A percentile compares a stretch with the other conserved stretches of the same genome.
These are phyloP conservation scores for Lenzites betulinus DNA, from an alignment of 768 basidiomycete genomes.

Conservation along the genomic window DNA sequence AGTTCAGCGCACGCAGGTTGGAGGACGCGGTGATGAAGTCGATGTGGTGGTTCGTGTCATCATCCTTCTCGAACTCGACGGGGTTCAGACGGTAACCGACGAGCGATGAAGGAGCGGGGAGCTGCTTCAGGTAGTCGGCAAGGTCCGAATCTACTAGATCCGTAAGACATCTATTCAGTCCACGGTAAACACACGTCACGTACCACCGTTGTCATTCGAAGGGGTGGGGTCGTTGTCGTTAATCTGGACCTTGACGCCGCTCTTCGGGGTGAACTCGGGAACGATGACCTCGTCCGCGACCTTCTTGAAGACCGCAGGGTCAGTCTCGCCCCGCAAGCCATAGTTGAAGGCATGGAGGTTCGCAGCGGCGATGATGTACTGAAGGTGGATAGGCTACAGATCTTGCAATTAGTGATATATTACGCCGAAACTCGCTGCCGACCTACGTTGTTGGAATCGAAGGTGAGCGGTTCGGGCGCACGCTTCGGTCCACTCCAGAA, in stretches of 20 bases:
- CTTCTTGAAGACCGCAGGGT: constrained; percentile 79
- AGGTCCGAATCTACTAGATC: constrained; percentile 38
- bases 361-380: constrained; percentile 89
- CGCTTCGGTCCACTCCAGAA: constrained; percentile 99
- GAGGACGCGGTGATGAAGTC: constrained; percentile 98
- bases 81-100: constrained; percentile 95
- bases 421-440: neutral
- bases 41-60: constrained; percentile 97
- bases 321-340: constrained; percentile 87
- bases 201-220: constrained; percentile 41
- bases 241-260: constrained; percentile 90
- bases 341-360: constrained; percentile 99
- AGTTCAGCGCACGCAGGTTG: constrained; percentile 95
- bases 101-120: constrained; percentile 88
- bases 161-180: neutral
- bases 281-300: constrained; percentile 81
- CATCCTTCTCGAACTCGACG: constrained; percentile 99
- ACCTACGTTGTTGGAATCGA: constrained; percentile 85
- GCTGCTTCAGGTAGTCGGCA: constrained; percentile 58
- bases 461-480: constrained; percentile 87
- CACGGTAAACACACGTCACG: neutral
- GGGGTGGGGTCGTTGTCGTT: constrained; percentile 89
- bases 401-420: constrained; percentile 15
- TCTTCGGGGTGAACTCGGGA: constrained; percentile 91
- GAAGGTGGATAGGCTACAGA: constrained; percentile 75